Evolutionary conservation across 805 yeast genomes (phyloP).

Genomic region (Saccharomycopsis sp.): DNA sequence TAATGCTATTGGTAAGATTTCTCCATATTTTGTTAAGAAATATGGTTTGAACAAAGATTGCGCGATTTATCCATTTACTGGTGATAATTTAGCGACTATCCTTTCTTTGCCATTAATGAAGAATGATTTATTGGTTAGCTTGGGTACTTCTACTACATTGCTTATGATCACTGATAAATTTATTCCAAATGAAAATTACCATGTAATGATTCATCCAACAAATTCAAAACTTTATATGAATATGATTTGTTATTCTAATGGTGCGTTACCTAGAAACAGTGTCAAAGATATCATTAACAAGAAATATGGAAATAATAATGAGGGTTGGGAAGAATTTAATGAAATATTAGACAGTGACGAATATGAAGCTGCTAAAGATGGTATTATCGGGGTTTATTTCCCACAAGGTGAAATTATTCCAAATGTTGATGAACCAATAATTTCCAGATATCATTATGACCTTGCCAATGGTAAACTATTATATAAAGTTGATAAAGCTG

Average conservation of each 20-base stretch:
- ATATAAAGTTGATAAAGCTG: constrained; percentile 29
- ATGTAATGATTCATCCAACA: constrained; percentile 82
- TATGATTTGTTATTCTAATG: constrained; percentile 91
- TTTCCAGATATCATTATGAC: constrained; percentile 49
- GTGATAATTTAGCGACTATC: constrained; percentile 87
- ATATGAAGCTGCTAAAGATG: constrained; percentile 27
- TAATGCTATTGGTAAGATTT: constrained; percentile 43
- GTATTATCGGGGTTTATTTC: constrained; percentile 70
- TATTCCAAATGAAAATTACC: constrained; percentile 75
- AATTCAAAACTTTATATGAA: constrained; percentile 77
- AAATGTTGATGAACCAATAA: constrained; percentile 37
- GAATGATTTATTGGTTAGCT: constrained; percentile 70
- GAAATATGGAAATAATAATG: constrained; percentile 33
- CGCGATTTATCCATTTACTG: constrained; percentile 69
- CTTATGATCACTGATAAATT: constrained; percentile 72
- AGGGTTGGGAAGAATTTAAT: constrained; percentile 64
- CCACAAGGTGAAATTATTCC: constrained; percentile 92
- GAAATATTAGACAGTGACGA: constrained; percentile 36
- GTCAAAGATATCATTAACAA: constrained; percentile 58
- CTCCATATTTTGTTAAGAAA: constrained; percentile 52
- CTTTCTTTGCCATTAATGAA: constrained; percentile 70
- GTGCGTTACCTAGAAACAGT: constrained; percentile 77
- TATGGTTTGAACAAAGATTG: constrained; percentile 60
- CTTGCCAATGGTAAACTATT: constrained; percentile 25
- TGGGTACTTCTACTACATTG: constrained; percentile 92